phyloP scores from a whole-genome alignment of 176 grass and related monocot species.

The Ensete ventricosum region DNA sequence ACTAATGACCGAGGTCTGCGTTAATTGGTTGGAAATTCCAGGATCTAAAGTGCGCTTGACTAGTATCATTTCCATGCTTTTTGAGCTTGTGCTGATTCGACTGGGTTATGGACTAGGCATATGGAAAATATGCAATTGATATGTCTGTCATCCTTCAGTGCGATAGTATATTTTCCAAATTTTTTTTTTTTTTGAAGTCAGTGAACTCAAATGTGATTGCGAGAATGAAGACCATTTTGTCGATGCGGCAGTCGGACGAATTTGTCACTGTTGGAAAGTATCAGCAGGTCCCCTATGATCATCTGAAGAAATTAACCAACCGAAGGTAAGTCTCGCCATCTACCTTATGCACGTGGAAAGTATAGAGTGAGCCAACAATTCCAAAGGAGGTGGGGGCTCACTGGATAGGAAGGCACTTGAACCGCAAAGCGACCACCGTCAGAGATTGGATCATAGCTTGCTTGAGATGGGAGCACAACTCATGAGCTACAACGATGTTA shows the following conservation, averaged over 20 bases:
- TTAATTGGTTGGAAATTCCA: constrained; percentile 89
- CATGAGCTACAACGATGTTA: no score
- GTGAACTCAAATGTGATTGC: neutral
- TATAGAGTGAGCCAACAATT: no score
- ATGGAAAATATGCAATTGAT: constrained; percentile 62
- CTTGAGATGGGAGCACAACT: no score
- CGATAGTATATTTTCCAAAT: neutral
- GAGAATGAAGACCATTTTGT: neutral
- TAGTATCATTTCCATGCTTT: constrained; percentile 86
- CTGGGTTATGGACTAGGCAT: constrained; percentile 76
- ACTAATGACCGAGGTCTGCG: constrained; percentile 65
- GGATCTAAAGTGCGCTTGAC: constrained; percentile 78
- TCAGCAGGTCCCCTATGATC: no score
- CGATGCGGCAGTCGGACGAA: neutral
- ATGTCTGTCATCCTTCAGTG: neutral
- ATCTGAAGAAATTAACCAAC: no score
- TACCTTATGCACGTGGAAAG: no score
- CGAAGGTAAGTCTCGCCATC: no score
- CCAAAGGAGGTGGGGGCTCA: no score
- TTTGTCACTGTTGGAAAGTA: neutral
- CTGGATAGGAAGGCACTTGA: no score
- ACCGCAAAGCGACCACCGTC: no score
- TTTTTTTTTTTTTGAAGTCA: neutral
- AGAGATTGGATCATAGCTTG: no score
- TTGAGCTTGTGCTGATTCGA: constrained; percentile 81